Evolutionary conservation across 2,329 filamentous ascomycete genomes (phyloP), one percentile per base, ranked within the genome.

Genomic region (Aspergillus fischeri): DNA sequence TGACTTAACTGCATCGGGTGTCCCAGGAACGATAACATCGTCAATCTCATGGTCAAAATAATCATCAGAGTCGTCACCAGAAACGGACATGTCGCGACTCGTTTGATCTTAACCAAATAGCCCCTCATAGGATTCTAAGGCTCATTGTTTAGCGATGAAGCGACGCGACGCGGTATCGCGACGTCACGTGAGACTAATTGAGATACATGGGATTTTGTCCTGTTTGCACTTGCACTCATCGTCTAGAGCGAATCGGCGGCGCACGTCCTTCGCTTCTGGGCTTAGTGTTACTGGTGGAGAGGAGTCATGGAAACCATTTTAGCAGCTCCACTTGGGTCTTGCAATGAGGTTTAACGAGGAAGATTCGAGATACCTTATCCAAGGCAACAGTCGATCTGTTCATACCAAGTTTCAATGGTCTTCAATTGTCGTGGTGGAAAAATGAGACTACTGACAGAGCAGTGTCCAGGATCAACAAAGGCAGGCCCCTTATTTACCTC

Each of bases 11-110:
- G 45, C 48, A 56, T 64, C 59, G 11, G 65, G 53, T 41, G 63
- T 57, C 41, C 60, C 61, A 7, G 67, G 64, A 4, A 69, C 65
- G 41, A 70, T 59, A 48, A 70, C 70, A 20, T 68, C 69, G 53
- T 70, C 62, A 11, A 63, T 24, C 20, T 64, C 68, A 55, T 70
- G 66, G 11, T 68, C 65, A 17, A 69, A 65, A 47, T 71, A 70
- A 57, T 72, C 70, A 6, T 63, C 63, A 9, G 65, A 70, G 44
- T 63, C 66, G 28, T 61, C 62, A 44, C 69, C 67, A 27, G 63
- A 62, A 50, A 58, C 63, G n/a, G 67, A 65, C 71, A 74, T 75
- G 25, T 57, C 59, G 57, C 54, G 54, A 38, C 38, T 29, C 38
- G 38, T 6, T 51, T 53, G 41, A 28, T 44, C 32, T 28, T 38